Conservation (phyloP, 2,329 filamentous ascomycete genomes). For the Pyricularia sp. region DNA sequence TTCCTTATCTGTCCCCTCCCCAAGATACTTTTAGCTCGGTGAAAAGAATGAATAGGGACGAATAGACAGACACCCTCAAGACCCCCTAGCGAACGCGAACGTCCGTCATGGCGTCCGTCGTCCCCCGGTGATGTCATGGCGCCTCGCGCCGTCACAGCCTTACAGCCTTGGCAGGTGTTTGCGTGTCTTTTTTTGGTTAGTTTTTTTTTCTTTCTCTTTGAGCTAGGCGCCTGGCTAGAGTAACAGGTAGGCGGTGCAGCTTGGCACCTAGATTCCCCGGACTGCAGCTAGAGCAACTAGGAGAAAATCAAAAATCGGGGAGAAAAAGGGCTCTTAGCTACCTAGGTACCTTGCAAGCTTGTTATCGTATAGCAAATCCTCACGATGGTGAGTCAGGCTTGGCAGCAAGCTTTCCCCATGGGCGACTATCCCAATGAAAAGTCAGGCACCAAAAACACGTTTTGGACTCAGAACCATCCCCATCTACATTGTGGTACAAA, state of each 20-base stretch:
- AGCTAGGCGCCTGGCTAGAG: not conserved
- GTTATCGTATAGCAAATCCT: no score
- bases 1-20: not conserved
- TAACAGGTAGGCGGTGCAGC: not conserved
- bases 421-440: not conserved
- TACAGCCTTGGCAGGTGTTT: not conserved
- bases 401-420: no score
- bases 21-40: not conserved
- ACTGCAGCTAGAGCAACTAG: not conserved
- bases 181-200: not conserved
- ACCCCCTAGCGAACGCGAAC: not conserved
- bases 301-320: not conserved
- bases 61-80: not conserved
- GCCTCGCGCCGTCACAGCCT: not conserved
- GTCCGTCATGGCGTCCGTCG: not conserved
- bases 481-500: not conserved
- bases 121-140: not conserved
- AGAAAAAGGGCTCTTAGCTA: no score
- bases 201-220: not conserved
- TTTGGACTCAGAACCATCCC: not conserved
- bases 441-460: not conserved
- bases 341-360: no score
- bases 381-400: no score
- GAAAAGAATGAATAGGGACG: not conserved
- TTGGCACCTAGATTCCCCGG: not conserved